These are phyloP conservation scores for Boechera stricta DNA, from an alignment of 345 rosid species.

Conservation along the genomic window DNA sequence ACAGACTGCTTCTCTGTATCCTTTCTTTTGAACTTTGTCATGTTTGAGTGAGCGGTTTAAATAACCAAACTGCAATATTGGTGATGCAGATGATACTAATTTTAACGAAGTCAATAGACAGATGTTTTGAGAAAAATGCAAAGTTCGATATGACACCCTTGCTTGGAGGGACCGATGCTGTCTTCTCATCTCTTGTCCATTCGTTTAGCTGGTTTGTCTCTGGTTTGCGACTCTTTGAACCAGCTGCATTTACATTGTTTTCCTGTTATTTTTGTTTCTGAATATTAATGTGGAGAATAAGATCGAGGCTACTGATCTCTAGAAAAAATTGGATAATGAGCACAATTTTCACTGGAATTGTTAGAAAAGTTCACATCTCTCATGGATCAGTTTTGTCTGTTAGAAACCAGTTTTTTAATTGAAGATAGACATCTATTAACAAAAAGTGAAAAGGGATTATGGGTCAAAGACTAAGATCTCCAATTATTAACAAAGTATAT, in stretches of 20 bases:
- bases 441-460: not conserved
- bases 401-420: not conserved
- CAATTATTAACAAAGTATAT: constrained; percentile 1
- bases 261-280: constrained; percentile 5
- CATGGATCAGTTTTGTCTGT: not conserved
- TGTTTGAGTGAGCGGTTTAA: not conserved
- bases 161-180: constrained; percentile 98
- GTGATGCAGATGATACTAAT: constrained; percentile 93
- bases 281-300: not conserved
- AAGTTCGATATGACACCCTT: constrained; percentile 99
- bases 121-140: constrained; percentile 95
- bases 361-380: not conserved
- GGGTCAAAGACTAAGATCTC: not conserved
- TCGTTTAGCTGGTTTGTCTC: constrained; percentile 90
- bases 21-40: not conserved
- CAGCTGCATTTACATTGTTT: not conserved
- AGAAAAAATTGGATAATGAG: constrained; percentile 6
- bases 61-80: constrained; percentile 18
- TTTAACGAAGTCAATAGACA: constrained; percentile 89
- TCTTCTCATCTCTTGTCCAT: constrained; percentile 97
- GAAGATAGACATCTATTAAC: not conserved
- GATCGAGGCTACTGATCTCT: constrained; percentile 3
- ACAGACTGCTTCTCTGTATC: constrained; percentile 4
- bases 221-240: constrained; percentile 23
- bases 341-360: constrained; percentile 1